Conservation (phyloP, 2,329 filamentous ascomycete species). For the Talaromyces sp. region DNA sequence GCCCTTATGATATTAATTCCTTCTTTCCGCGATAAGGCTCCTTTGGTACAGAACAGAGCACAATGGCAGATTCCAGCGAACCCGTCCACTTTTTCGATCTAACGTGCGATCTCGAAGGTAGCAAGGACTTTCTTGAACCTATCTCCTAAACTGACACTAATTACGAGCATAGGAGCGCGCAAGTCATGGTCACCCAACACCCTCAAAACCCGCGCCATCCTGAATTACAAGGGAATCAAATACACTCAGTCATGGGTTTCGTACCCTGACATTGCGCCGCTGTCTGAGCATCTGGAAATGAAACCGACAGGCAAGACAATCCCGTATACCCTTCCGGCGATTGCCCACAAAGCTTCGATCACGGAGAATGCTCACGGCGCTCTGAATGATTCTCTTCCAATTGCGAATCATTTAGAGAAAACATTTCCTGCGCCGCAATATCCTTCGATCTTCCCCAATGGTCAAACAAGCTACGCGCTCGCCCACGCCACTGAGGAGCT, state of each 20-base stretch:
- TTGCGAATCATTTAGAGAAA: conserved; percentile 26
- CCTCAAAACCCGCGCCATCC: conserved; percentile 18
- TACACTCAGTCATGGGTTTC: conserved; percentile 24
- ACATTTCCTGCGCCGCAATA: conserved; percentile 22
- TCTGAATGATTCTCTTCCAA: conserved; percentile 30
- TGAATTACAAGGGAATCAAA: conserved; percentile 23
- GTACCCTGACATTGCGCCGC: conserved; percentile 24
- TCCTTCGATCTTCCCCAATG: conserved; percentile 26
- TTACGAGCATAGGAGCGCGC: conserved; percentile 15
- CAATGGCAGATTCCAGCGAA: conserved; percentile 18
- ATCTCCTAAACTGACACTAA: conserved; percentile 16
- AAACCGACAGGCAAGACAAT: conserved; percentile 12
- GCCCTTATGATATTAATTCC: background rate
- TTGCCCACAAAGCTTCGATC: conserved; percentile 22
- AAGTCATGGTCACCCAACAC: conserved; percentile 28
- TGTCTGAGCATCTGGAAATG: conserved; percentile 21
- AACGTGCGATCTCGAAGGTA: conserved; percentile 12
- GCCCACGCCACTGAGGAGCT: conserved; percentile 18
- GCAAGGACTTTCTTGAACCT: conserved; percentile 14
- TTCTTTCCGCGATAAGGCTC: background rate
- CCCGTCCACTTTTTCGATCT: conserved; percentile 33
- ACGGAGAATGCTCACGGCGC: conserved; percentile 20
- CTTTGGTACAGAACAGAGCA: background rate
- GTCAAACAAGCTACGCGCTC: conserved; percentile 29
- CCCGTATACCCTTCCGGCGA: conserved; percentile 30